Evolutionary conservation across 805 yeast species (phyloP), one percentile per base, ranked within the genome.

Genomic region (Monosporozyma aquatica): DNA sequence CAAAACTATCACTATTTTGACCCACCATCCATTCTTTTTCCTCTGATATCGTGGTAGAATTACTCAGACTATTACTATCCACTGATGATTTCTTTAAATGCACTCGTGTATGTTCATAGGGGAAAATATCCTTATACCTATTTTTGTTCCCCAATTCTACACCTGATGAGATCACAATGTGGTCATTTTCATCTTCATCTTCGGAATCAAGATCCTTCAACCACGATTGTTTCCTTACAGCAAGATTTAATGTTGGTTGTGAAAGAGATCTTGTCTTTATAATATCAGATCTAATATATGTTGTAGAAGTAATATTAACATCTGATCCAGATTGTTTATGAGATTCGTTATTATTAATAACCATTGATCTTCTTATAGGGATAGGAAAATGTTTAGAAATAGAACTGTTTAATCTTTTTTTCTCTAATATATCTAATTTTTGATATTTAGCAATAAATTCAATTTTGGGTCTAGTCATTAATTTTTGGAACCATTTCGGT

Each of bases 41-140:
- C 17, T 23, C 20, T 21, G 25, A 32, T 13, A 23, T 21, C 17
- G 33, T 37, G 29, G 26, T 38, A 17, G 29, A 24, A 25, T 27
- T 27, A 26, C 32, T 37, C 33, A 30, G 34, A 26, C 18, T 37
- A 18, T 18, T 37, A 23, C 35, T 21, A 20, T 28, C 33, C 6
- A 34, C 23, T 13, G 50, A 47, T 6, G 18, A 34, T 38, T 57
- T 50, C 42, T 62, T 59, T 37, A 85, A 65, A 45, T 74, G 75
- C 10, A 90, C 96, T 44, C 96, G 69, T 4, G 94, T 75, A 54
- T 84, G 90, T 56, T 85, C 94, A 61, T 76, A 89, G 4, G 95
- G 87, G 54, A 83, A 81, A 34, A 89, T 84, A 59, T 89, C 95
- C 53, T 84, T 82, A 67, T 89, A 89, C 46, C 97, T 66, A 61